Conservation (phyloP, 1,139 yeast genomes). For the Geotrichum aggregatum region DNA sequence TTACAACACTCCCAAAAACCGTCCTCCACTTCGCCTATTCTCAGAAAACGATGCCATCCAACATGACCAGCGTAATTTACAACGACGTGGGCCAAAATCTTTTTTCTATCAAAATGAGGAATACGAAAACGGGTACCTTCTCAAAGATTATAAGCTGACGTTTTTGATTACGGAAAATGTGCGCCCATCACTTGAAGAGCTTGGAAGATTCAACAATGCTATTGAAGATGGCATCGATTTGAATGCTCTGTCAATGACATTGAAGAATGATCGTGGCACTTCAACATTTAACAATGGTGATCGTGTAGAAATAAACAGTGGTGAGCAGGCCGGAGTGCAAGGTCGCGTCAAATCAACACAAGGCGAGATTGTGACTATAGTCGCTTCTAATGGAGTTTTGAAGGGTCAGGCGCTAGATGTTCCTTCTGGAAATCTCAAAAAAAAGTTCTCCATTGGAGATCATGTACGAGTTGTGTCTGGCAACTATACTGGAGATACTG, state of each 20-base stretch:
- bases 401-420: conserved; percentile 55
- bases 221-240: conserved; percentile 82
- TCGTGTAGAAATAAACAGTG: conserved; percentile 82
- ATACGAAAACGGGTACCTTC: conserved; percentile 80
- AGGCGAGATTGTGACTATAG: conserved; percentile 59
- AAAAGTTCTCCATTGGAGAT: conserved; percentile 86
- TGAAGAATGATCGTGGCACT: conserved; percentile 59
- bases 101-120: conserved; percentile 82
- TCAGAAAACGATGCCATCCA: conserved; percentile 56
- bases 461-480: conserved; percentile 93
- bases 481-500: conserved; percentile 88
- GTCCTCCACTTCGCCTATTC: conserved; percentile 83
- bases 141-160: conserved; percentile 80
- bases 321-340: conserved; percentile 87
- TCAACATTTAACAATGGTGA: conserved; percentile 87
- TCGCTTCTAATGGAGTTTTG: conserved; percentile 51
- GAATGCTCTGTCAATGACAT: conserved; percentile 75
- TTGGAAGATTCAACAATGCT: conserved; percentile 70
- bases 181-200: conserved; percentile 82
- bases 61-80: conserved; percentile 54
- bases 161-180: conserved; percentile 79
- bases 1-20: conserved; percentile 49
- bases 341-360: conserved; percentile 74
- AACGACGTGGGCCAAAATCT: conserved; percentile 68
- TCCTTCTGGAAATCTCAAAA: conserved; percentile 76